Percentiles rank a stretch among this genome's conserved stretches.
Conservation (phyloP, 2,329 filamentous ascomycete genomes). For the Aspergillus sp. region DNA sequence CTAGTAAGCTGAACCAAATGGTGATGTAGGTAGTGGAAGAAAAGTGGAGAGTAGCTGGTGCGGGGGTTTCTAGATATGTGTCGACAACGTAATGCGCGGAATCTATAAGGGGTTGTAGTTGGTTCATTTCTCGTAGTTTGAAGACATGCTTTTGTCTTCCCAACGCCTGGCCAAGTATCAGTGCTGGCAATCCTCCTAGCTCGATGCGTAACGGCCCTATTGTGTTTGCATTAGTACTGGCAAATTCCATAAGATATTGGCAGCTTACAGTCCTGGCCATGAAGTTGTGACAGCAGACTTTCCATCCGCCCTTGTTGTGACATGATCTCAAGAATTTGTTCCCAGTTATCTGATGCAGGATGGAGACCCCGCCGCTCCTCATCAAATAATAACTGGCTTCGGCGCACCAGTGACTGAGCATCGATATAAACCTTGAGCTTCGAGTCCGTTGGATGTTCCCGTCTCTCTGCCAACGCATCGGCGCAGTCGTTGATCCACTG, state of each 20-base stretch:
- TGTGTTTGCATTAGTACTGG: neutral
- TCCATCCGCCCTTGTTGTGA: neutral
- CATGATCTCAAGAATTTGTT: neutral
- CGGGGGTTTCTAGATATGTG: conserved; percentile 1
- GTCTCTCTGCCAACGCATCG: neutral
- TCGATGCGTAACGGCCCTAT: conserved; percentile 10
- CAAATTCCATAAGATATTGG: neutral
- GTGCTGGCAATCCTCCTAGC: neutral
- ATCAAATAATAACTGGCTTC: neutral
- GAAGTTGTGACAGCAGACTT: neutral
- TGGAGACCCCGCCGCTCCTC: neutral
- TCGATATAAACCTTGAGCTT: conserved; percentile 6
- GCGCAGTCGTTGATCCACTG: conserved; percentile 12
- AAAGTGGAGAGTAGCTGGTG: neutral
- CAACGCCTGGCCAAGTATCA: conserved; percentile 11
- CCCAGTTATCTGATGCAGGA: neutral
- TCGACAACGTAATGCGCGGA: conserved; percentile 4
- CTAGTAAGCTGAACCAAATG: conserved; percentile 13
- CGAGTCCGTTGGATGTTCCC: conserved; percentile 10
- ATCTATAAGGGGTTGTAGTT: neutral
- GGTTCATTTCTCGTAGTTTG: neutral
- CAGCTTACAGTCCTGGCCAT: neutral
- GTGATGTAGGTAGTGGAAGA: conserved; percentile 6
- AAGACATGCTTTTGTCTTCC: neutral
- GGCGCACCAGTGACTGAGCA: neutral